phyloP scores from a whole-genome alignment of 2,329 filamentous ascomycete species.

The Beauveria australis region DNA sequence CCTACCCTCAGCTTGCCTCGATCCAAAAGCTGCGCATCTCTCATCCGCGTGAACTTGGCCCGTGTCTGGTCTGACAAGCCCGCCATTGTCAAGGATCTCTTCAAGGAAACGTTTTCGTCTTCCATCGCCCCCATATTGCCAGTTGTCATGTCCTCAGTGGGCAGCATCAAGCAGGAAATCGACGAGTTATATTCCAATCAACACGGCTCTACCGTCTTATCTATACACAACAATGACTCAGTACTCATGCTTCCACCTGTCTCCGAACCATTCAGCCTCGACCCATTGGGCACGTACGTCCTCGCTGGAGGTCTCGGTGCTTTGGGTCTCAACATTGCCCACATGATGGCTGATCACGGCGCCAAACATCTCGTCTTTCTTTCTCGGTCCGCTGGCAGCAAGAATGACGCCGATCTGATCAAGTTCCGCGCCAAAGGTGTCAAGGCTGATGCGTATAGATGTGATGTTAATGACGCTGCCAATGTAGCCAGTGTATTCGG shows the following conservation, averaged over 20 bases:
- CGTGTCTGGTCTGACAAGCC: neutral
- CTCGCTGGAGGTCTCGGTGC: constrained; percentile 14
- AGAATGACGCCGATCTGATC: constrained; percentile 1
- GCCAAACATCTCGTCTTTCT: constrained; percentile 13
- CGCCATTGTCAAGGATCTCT: neutral
- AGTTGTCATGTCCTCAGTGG: neutral
- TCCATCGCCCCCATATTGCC: neutral
- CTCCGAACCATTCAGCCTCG: neutral
- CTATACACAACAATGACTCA: neutral
- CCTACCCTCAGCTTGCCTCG: neutral
- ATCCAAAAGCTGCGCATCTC: constrained; percentile 5
- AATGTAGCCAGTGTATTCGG: constrained; percentile 3
- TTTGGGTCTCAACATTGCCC: constrained; percentile 9
- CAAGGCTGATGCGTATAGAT: constrained; percentile 8
- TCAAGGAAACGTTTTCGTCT: neutral
- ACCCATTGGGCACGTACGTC: constrained; percentile 9
- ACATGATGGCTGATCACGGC: constrained; percentile 10
- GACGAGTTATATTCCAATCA: neutral
- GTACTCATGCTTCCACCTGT: too few relatives aligned
- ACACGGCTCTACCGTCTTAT: neutral
- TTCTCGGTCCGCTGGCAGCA: constrained; percentile 9
- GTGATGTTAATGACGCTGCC: constrained; percentile 3
- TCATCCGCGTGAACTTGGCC: neutral
- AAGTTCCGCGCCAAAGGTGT: constrained; percentile 1
- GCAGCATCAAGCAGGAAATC: neutral